Percentiles rank a stretch among this genome's conserved stretches.
These are phyloP conservation scores for Tolypocladium pustulatum DNA, from an alignment of 2,329 filamentous ascomycete species.

Conservation along the genomic window DNA sequence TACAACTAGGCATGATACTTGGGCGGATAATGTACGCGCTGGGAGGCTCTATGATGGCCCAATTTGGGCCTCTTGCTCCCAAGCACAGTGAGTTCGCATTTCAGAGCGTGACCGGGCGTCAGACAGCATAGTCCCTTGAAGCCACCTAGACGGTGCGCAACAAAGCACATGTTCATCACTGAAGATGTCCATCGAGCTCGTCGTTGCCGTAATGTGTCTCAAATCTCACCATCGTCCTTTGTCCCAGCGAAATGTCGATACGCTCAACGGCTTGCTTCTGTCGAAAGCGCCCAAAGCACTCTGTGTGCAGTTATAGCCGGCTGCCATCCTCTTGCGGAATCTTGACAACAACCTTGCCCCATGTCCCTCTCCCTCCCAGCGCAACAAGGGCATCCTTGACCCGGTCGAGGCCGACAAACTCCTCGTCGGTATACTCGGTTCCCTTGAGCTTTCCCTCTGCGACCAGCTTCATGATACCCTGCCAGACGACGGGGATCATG, in stretches of 20 bases:
- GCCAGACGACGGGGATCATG: slow-evolving; percentile 65
- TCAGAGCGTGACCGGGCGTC: background rate
- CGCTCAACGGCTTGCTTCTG: too few species aligned
- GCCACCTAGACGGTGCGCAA: too few species aligned
- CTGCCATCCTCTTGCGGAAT: slow-evolving; percentile 57
- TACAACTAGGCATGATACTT: background rate
- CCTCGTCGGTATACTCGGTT: slow-evolving; percentile 72
- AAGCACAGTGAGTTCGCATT: background rate
- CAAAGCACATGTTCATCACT: too few species aligned
- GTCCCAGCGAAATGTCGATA: too few species aligned
- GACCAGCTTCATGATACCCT: slow-evolving; percentile 70
- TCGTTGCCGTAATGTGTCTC: background rate
- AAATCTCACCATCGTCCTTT: background rate
- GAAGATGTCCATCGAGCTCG: background rate
- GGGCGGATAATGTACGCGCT: background rate
- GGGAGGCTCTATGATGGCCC: background rate
- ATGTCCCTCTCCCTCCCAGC: slow-evolving; percentile 71
- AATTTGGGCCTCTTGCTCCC: too few species aligned
- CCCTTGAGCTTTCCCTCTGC: slow-evolving; percentile 67
- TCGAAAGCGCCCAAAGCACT: background rate
- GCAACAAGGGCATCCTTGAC: slow-evolving; percentile 68
- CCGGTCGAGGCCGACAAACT: slow-evolving; percentile 72
- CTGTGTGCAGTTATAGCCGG: slow-evolving; percentile 31
- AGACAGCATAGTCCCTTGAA: too few species aligned
- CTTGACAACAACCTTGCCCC: slow-evolving; percentile 93